Percentiles rank a stretch among this genome's conserved stretches.
phyloP scores from a whole-genome alignment of 805 yeast genomes.

The Scheffersomyces stipitis region DNA sequence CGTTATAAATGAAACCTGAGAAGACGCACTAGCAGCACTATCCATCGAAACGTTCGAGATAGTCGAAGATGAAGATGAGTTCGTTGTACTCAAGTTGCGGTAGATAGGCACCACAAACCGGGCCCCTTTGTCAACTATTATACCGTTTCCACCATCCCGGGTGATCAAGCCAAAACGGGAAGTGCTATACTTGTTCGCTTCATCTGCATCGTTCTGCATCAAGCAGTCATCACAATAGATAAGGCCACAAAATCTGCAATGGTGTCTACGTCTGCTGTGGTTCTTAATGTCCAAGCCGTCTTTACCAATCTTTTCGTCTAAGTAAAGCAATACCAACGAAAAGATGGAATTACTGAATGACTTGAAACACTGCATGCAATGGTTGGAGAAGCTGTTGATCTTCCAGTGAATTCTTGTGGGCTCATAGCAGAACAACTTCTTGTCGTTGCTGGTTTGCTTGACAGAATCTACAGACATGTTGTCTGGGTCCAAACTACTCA shows the following conservation, averaged over 20 bases:
- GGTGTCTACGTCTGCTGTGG: slow-evolving; percentile 39
- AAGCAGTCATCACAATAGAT: slow-evolving; percentile 37
- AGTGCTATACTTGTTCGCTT: slow-evolving; percentile 1
- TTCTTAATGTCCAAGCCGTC: slow-evolving; percentile 1
- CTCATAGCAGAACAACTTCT: slow-evolving; percentile 21
- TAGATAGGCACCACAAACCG: slow-evolving; percentile 38
- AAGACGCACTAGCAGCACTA: not conserved
- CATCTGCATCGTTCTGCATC: slow-evolving; percentile 11
- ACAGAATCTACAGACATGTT: not conserved
- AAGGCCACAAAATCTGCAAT: slow-evolving; percentile 53
- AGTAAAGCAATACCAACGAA: slow-evolving; percentile 7
- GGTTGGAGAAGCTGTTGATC: slow-evolving; percentile 39
- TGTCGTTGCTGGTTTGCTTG: not conserved
- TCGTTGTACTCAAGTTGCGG: slow-evolving; percentile 16
- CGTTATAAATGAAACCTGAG: slow-evolving; percentile 1
- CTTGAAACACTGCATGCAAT: slow-evolving; percentile 44
- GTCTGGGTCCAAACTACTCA: not conserved
- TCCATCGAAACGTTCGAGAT: not conserved
- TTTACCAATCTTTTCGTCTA: slow-evolving; percentile 4
- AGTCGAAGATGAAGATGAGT: slow-evolving; percentile 13
- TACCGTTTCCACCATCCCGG: slow-evolving; percentile 11
- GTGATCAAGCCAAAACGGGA: slow-evolving; percentile 2
- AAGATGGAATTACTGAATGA: slow-evolving; percentile 24
- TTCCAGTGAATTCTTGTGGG: slow-evolving; percentile 57
- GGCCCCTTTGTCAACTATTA: slow-evolving; percentile 23